Base-by-base conservation (phyloP, 2,329 filamentous ascomycete genomes). In the Annulohypoxylon truncatum region DNA sequence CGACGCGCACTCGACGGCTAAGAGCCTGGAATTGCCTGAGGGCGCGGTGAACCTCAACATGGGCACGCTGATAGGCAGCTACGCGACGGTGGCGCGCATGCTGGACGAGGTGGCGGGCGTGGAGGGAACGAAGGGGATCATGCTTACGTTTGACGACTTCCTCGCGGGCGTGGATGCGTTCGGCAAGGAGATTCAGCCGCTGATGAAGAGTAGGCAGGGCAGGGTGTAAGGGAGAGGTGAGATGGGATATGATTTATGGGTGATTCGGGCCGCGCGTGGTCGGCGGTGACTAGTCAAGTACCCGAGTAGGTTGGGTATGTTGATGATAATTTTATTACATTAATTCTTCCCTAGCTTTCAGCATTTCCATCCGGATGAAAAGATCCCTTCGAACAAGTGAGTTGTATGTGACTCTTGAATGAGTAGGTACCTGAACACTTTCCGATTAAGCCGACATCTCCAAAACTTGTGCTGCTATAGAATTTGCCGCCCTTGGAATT, bases 61-160 rank as follows among this genome's bases (percentile, higher is more conserved):
- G 64, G 75, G 76, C 12, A 76, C 75, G 3, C 54, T 77, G 4
- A 58, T 76, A 6, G 75, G 74, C n/a, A 71, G 67, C 1, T 76
- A 73, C 54, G 71, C 66, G 53, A 75, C 68, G 38, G 68, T 78
- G 15, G 76, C 76, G 5, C 40, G 48, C 6, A 73, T 77, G 72
- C 67, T 79, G 15, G 77, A 79, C 58, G 73, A 78, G 61, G 71
- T 72, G 38, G 76, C 77, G 1, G 66, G 66, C 13, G 70, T 76
- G 9, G 68, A 71, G 12, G 75, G 75, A 2, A 77, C 73, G n/a
- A 76, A 77, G 67, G 76, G 75, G 7, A 76, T 78, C 28, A 78
- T 77, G 76, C 67, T 78, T 48, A 72, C 70, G 2, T 77, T 78
- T 60, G 76, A 77, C 61, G 76, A 78, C 46, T 78, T 75, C 61